These are phyloP conservation scores for Diaporthe ilicicola DNA, from an alignment of 2,329 filamentous ascomycete genomes.

Conservation along the genomic window DNA sequence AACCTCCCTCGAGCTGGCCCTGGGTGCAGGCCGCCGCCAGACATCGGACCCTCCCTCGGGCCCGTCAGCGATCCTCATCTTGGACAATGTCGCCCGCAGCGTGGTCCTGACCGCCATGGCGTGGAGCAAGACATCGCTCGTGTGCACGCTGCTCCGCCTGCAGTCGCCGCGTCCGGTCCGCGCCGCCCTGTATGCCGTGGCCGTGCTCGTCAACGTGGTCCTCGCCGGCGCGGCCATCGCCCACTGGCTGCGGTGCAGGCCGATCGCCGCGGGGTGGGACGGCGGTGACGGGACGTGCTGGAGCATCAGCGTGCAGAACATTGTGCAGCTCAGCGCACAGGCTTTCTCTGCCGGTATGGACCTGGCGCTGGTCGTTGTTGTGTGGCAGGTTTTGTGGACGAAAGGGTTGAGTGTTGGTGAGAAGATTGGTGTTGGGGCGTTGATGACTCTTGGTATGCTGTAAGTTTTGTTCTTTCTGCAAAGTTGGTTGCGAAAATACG, in stretches of 20 bases:
- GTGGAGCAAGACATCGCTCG: slow-evolving; percentile 26
- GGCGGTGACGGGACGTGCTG: not conserved
- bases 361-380: slow-evolving; percentile 13
- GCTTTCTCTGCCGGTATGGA: slow-evolving; percentile 22
- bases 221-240: slow-evolving; percentile 14
- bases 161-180: not conserved
- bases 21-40: slow-evolving; percentile 7
- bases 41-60: not conserved
- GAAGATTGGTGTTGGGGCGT: slow-evolving; percentile 13
- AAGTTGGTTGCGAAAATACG: not conserved
- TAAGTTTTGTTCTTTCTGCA: not conserved
- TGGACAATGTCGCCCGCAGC: slow-evolving; percentile 28
- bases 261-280: slow-evolving; percentile 5
- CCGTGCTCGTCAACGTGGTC: slow-evolving; percentile 1
- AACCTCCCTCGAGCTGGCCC: slow-evolving; percentile 25
- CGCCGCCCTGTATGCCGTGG: not conserved
- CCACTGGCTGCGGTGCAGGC: slow-evolving; percentile 28
- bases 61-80: slow-evolving; percentile 10
- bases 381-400: slow-evolving; percentile 18
- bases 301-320: not conserved
- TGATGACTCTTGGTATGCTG: slow-evolving; percentile 19
- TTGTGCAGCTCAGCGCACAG: slow-evolving; percentile 4
- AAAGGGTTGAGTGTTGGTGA: slow-evolving; percentile 4
- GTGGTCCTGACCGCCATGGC: slow-evolving; percentile 11
- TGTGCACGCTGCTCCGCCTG: slow-evolving; percentile 16